Evolutionary conservation across 768 basidiomycete species (phyloP), one percentile per base, ranked within the genome.

Genomic region (Megacollybia marginata): DNA sequence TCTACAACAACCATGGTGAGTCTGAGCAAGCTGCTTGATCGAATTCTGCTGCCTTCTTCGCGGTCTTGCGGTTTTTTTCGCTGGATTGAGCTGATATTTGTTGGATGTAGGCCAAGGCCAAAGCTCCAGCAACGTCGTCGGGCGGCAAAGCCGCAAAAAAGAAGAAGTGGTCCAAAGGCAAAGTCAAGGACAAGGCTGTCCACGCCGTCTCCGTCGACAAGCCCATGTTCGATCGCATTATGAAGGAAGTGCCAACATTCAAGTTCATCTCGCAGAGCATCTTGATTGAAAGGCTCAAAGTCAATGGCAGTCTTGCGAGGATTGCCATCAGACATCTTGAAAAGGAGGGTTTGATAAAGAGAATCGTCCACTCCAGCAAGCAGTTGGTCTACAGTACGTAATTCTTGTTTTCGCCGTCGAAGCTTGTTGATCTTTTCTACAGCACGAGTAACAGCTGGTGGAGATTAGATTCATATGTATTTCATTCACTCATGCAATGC

Each of bases 81-180:
- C 23, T 28, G 23, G 23, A 28, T 28, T 28, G 23, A 6, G 23
- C 23, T 28, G 23, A 28, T 6, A 6, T 28, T 28, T 6, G n/a
- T 28, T 28, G 23, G 23, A 28, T 28, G 23, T 62, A 80, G 79
- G 76, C 79, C 70, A 79, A 85, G 79, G 84, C 88, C 65, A 89
- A 88, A 79, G 83, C 85, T 74, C 74, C 83, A 63, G 71, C 89
- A 57, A 70, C 85, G 52, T 72, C 83, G 46, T 71, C 80, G 56
- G 85, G 87, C 57, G 86, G 88, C 66, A 92, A 92, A 69, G 73
- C 87, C 64, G 91, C 89, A 55, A 97, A 97, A 82, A 98, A 98
- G 83, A 98, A 98, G 91, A 98, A 98, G 82, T 97, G 94, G 94
- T 96, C 92, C 61, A 98, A 98, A 82, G 96, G 96, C 68, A 98